Evolutionary conservation across 805 yeast species (phyloP).

Genomic region (Teunomyces atbi): DNA sequence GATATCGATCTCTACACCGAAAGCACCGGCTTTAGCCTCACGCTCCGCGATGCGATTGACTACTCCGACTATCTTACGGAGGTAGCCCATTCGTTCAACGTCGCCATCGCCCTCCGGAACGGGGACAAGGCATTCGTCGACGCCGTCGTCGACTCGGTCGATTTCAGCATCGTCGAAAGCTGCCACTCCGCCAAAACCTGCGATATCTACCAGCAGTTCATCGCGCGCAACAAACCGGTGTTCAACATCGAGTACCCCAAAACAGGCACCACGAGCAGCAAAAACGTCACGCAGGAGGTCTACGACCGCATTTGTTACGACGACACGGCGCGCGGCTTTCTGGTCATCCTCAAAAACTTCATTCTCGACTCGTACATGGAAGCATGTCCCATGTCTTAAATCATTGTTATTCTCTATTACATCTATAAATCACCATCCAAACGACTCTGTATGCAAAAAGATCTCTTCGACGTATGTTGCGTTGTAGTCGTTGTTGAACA

Average conservation of each 20-base stretch:
- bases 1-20: slow-evolving; percentile 26
- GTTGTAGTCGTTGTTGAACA: slow-evolving; percentile 26
- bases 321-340: neutral
- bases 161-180: slow-evolving; percentile 26
- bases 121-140: slow-evolving; percentile 17
- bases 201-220: neutral
- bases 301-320: neutral
- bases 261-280: neutral
- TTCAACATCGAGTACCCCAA: slow-evolving; percentile 1
- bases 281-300: neutral
- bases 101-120: slow-evolving; percentile 25
- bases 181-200: neutral
- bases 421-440: slow-evolving; percentile 37
- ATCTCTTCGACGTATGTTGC: slow-evolving; percentile 38
- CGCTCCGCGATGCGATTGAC: slow-evolving; percentile 18
- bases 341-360: neutral
- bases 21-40: slow-evolving; percentile 22
- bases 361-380: neutral
- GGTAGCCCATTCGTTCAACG: slow-evolving; percentile 15
- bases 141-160: slow-evolving; percentile 15
- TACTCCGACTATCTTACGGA: slow-evolving; percentile 21
- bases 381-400: neutral
- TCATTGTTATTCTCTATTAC: neutral
- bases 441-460: slow-evolving; percentile 51
- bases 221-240: neutral